These are phyloP conservation scores for Leccinum fallax DNA, from an alignment of 1,284 basidiomycete species.

Conservation along the genomic window DNA sequence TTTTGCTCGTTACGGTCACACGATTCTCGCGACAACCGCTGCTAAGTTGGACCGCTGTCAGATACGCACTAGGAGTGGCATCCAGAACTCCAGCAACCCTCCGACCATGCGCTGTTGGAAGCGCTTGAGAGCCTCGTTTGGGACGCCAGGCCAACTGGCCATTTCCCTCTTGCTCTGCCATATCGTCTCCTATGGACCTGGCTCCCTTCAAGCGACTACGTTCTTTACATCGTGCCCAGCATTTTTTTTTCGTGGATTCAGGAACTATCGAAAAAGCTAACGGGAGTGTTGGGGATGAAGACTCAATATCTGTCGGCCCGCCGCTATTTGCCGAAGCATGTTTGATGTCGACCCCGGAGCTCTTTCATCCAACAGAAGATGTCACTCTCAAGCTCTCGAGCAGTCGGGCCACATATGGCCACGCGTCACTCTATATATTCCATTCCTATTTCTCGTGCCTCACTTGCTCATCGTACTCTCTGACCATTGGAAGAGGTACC, in stretches of 20 bases:
- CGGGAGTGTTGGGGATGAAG: conserved; percentile 12
- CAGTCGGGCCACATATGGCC: conserved; percentile 32
- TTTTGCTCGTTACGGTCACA: too few relatives aligned
- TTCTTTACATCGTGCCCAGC: conserved; percentile 36
- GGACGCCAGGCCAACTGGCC: conserved; percentile 44
- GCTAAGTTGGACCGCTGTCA: too few relatives aligned
- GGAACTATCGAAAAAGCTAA: conserved; percentile 31
- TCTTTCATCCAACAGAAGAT: conserved; percentile 32
- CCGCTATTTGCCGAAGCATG: conserved; percentile 43
- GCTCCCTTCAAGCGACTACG: conserved; percentile 12
- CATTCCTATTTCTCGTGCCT: background rate
- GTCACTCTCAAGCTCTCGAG: conserved; percentile 24
- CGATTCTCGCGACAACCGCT: too few relatives aligned
- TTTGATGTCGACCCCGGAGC: conserved; percentile 34
- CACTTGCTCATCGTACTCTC: background rate
- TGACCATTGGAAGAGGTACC: background rate
- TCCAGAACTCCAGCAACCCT: too few relatives aligned
- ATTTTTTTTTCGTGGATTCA: conserved; percentile 41
- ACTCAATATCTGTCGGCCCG: conserved; percentile 33
- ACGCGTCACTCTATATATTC: background rate
- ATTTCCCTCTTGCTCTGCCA: conserved; percentile 39
- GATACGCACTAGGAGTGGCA: too few relatives aligned
- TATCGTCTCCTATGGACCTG: conserved; percentile 34
- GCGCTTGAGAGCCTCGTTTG: conserved; percentile 21
- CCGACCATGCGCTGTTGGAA: too few relatives aligned